phyloP scores from a whole-genome alignment of 2,329 filamentous ascomycete species.

The Pseudogymnoascus sp. region DNA sequence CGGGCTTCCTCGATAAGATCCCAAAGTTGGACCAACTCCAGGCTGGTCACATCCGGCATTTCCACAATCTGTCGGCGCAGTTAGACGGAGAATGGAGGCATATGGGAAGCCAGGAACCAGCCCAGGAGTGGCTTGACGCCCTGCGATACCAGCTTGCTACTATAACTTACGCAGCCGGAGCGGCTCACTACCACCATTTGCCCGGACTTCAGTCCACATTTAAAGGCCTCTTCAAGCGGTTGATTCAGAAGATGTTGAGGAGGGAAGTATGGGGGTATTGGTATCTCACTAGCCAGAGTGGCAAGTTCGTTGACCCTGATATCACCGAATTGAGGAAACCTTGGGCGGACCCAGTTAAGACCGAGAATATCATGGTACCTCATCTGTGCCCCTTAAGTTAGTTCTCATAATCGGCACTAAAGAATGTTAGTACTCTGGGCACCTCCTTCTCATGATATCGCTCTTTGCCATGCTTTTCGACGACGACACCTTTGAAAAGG shows the following conservation, averaged over 20 bases:
- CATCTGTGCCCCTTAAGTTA: neutral
- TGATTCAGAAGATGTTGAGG: constrained; percentile 36
- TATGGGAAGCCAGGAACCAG: constrained; percentile 29
- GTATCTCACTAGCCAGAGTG: constrained; percentile 32
- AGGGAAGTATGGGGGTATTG: constrained; percentile 36
- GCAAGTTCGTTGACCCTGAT: constrained; percentile 29
- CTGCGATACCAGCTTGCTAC: constrained; percentile 18
- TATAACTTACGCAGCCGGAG: constrained; percentile 32
- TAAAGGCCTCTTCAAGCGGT: constrained; percentile 27
- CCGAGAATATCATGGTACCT: constrained; percentile 34
- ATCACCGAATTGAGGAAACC: constrained; percentile 32
- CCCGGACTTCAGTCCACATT: constrained; percentile 29
- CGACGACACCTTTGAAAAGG: constrained; percentile 32
- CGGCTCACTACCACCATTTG: constrained; percentile 33
- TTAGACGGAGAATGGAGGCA: constrained; percentile 25
- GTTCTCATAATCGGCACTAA: neutral
- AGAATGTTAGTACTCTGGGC: constrained; percentile 27
- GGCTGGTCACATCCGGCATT: constrained; percentile 30
- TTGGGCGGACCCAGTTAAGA: constrained; percentile 33
- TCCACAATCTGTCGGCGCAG: constrained; percentile 28
- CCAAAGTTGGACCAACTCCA: constrained; percentile 20
- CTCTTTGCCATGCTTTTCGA: constrained; percentile 36
- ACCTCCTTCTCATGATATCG: constrained; percentile 32
- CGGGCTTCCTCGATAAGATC: neutral
- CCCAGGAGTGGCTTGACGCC: constrained; percentile 28